These are phyloP conservation scores for Bretziella fagacearum DNA, from an alignment of 2,329 filamentous ascomycete species.

Conservation along the genomic window DNA sequence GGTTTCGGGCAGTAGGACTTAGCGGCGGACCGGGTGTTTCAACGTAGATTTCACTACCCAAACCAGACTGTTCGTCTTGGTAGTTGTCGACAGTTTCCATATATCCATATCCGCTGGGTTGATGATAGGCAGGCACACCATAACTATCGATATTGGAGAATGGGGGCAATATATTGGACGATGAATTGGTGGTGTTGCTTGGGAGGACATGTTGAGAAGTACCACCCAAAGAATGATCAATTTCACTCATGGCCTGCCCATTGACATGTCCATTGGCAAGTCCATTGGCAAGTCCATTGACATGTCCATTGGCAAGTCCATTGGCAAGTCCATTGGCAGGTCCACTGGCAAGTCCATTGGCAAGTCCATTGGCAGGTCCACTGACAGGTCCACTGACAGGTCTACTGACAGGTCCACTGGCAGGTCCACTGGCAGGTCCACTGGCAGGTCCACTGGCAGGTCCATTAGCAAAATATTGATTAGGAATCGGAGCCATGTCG, in stretches of 20 bases:
- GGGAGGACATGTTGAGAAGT: neutral
- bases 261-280: neutral
- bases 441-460: no score
- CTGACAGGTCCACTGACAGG: no score
- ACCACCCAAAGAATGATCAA: neutral
- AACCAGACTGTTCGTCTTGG: neutral
- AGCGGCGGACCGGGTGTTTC: conserved; percentile 36
- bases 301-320: neutral
- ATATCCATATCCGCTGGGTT: neutral
- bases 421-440: no score
- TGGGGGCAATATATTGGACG: no score
- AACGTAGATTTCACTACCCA: neutral
- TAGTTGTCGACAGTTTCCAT: neutral
- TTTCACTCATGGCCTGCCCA: neutral
- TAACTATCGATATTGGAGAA: no score
- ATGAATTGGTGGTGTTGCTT: neutral
- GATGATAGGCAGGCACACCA: neutral
- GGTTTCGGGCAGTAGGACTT: conserved; percentile 57
- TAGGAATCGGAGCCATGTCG: neutral
- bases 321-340: no score
- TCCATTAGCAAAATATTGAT: no score
- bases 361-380: no score
- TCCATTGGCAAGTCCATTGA: neutral
- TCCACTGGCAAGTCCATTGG: no score
- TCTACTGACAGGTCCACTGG: no score